phyloP scores from a whole-genome alignment of 1,284 basidiomycete species.

The Sporisorium exsertum region DNA sequence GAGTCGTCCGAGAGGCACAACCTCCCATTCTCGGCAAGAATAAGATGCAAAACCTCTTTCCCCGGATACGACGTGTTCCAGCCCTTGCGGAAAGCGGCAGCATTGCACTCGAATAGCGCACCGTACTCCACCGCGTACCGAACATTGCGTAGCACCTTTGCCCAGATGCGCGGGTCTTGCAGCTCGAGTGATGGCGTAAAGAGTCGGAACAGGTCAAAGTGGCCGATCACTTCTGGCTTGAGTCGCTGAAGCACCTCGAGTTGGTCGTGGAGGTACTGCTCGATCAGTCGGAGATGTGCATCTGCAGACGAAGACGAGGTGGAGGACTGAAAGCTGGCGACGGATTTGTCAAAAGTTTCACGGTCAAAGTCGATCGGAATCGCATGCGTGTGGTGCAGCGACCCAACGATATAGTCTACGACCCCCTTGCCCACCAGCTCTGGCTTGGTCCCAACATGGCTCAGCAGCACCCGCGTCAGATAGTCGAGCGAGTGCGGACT shows the following conservation, averaged over 20 bases:
- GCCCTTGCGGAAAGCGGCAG: slow-evolving; percentile 89
- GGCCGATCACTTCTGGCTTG: slow-evolving; percentile 89
- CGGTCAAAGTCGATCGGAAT: slow-evolving; percentile 94
- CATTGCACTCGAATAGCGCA: slow-evolving; percentile 91
- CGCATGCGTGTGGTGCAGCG: slow-evolving; percentile 87
- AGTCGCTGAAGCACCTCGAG: slow-evolving; percentile 71
- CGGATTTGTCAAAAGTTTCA: slow-evolving; percentile 76
- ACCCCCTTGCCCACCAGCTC: slow-evolving; percentile 33
- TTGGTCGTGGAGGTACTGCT: slow-evolving; percentile 62
- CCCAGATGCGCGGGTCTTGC: slow-evolving; percentile 72
- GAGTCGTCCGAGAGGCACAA: slow-evolving; percentile 94
- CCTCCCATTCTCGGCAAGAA: slow-evolving; percentile 77
- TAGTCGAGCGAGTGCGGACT: slow-evolving; percentile 74
- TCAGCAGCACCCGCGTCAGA: slow-evolving; percentile 72
- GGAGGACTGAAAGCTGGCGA: slow-evolving; percentile 71
- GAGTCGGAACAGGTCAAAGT: slow-evolving; percentile 77
- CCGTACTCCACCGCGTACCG: slow-evolving; percentile 82
- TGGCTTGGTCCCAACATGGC: slow-evolving; percentile 35
- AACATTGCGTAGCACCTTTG: slow-evolving; percentile 82
- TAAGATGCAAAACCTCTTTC: slow-evolving; percentile 79
- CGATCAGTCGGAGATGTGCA: slow-evolving; percentile 38
- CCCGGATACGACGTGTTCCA: slow-evolving; percentile 88
- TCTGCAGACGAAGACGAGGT: slow-evolving; percentile 10
- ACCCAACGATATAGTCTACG: slow-evolving; percentile 92
- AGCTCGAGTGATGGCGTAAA: slow-evolving; percentile 74